Evolutionary conservation across 768 basidiomycete genomes (phyloP).

Genomic region (Hydnomerulius pinastri): DNA sequence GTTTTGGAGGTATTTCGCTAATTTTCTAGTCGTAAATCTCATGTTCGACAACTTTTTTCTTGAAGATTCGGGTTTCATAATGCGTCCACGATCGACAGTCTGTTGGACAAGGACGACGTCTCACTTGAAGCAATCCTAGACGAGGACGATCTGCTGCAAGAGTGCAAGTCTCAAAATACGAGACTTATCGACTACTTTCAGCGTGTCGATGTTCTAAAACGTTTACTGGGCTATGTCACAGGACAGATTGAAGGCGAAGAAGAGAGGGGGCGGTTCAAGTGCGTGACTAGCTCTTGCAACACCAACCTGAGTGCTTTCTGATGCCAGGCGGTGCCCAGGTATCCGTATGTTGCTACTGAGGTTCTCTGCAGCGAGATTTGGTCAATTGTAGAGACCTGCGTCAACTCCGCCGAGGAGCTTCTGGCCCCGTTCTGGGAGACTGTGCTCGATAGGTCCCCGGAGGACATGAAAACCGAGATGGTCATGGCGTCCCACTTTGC

Average conservation of each 20-base stretch:
- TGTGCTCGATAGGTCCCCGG: slow-evolving; percentile 74
- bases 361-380: slow-evolving; percentile 95
- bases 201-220: slow-evolving; percentile 76
- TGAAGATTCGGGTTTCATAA: slow-evolving; percentile 88
- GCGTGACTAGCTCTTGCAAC: slow-evolving; percentile 33
- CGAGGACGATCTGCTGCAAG: slow-evolving; percentile 91
- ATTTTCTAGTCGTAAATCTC: background rate
- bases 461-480: slow-evolving; percentile 86
- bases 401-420: slow-evolving; percentile 68
- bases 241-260: slow-evolving; percentile 85
- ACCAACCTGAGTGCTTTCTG: background rate
- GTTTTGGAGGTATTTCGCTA: slow-evolving; percentile 48
- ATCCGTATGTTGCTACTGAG: slow-evolving; percentile 91
- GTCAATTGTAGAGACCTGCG: slow-evolving; percentile 89
- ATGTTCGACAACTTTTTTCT: slow-evolving; percentile 3
- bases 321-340: slow-evolving; percentile 48
- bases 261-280: slow-evolving; percentile 82
- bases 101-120: slow-evolving; percentile 89
- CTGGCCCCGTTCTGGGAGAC: slow-evolving; percentile 92
- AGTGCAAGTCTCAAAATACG: slow-evolving; percentile 94
- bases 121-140: slow-evolving; percentile 89
- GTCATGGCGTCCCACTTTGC: slow-evolving; percentile 90
- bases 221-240: slow-evolving; percentile 81
- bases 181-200: slow-evolving; percentile 87
- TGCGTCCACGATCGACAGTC: slow-evolving; percentile 84